phyloP scores from a whole-genome alignment of 192 early-diverging fungal genomes.

The Dissophora ornata region DNA sequence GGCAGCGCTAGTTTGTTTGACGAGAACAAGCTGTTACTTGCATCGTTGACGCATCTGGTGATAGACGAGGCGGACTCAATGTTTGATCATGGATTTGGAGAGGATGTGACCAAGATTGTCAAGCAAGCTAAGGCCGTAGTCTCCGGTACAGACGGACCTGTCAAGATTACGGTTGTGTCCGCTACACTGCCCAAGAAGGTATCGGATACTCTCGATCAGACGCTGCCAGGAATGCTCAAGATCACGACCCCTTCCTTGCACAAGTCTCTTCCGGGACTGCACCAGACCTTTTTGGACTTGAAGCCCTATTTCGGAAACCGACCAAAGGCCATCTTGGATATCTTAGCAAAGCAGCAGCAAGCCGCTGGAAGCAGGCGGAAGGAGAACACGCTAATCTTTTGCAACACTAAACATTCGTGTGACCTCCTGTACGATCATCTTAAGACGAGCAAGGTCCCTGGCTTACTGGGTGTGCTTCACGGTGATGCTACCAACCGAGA shows the following conservation, averaged over 20 bases:
- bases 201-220: slow-evolving; percentile 62
- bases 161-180: slow-evolving; percentile 71
- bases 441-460: slow-evolving; percentile 61
- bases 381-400: slow-evolving; percentile 85
- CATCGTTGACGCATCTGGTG: slow-evolving; percentile 73
- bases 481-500: slow-evolving; percentile 54
- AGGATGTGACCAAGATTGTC: slow-evolving; percentile 72
- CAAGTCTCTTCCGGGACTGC: slow-evolving; percentile 74
- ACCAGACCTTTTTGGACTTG: slow-evolving; percentile 85
- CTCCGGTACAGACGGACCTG: slow-evolving; percentile 16
- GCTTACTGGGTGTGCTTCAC: slow-evolving; percentile 59
- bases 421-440: slow-evolving; percentile 67
- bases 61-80: slow-evolving; percentile 96
- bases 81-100: slow-evolving; percentile 84
- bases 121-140: slow-evolving; percentile 26
- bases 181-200: slow-evolving; percentile 80
- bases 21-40: slow-evolving; percentile 67
- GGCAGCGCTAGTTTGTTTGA: slow-evolving; percentile 21
- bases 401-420: slow-evolving; percentile 78
- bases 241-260: slow-evolving; percentile 88
- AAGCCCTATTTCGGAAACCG: slow-evolving; percentile 76
- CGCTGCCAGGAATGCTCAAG: slow-evolving; percentile 69
- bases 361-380: slow-evolving; percentile 55
- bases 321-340: slow-evolving; percentile 76
- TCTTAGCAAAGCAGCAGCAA: slow-evolving; percentile 66